phyloP scores from a whole-genome alignment of 164 flowering plant genomes.

The Chloranthus sessilifolius region DNA sequence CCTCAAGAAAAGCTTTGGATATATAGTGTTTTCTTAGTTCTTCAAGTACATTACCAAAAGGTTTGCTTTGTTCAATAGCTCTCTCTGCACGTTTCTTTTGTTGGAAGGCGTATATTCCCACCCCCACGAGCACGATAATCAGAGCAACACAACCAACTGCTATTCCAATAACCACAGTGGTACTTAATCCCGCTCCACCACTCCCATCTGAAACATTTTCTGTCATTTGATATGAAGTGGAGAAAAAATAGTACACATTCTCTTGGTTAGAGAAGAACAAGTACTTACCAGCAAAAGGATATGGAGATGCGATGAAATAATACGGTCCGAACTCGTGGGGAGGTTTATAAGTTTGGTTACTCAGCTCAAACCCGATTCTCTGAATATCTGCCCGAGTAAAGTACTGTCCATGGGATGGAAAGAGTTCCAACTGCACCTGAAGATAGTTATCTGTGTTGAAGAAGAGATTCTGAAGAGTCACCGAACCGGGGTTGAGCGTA shows the following conservation, averaged over 20 bases:
- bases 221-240: neutral
- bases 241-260: neutral
- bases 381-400: conserved; percentile 62
- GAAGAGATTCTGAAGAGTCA: conserved; percentile 56
- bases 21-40: no score
- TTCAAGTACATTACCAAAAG: conserved; percentile 56
- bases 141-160: conserved; percentile 41
- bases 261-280: neutral
- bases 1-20: no score
- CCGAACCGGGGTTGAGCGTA: conserved; percentile 74
- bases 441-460: conserved; percentile 74
- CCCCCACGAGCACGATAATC: conserved; percentile 39
- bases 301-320: conserved; percentile 44
- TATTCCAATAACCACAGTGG: conserved; percentile 35
- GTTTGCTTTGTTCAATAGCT: conserved; percentile 56
- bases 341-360: conserved; percentile 63
- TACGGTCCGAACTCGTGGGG: conserved; percentile 61
- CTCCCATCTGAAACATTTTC: conserved; percentile 24
- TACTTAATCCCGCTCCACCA: conserved; percentile 27
- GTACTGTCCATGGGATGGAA: conserved; percentile 51
- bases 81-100: conserved; percentile 74
- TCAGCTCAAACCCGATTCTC: conserved; percentile 56
- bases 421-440: conserved; percentile 61
- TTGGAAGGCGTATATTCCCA: conserved; percentile 53
- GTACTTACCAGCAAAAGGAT: conserved; percentile 48